Evolutionary conservation across 768 basidiomycete species (phyloP).

Genomic region (Panaeolus papilionaceus): DNA sequence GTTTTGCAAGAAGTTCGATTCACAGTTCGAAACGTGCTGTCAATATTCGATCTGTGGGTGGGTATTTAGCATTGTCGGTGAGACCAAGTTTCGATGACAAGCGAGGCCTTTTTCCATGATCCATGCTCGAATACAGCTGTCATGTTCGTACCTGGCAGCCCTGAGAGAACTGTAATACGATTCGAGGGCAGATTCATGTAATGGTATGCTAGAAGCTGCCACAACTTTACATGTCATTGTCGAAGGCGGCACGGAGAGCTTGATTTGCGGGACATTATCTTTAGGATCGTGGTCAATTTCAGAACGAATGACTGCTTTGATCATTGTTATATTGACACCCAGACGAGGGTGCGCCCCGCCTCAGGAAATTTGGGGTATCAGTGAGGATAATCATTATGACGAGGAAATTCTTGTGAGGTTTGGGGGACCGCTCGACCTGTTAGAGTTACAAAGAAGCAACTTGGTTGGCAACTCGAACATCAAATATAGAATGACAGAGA

Average conservation of each 20-base stretch:
- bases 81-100: neutral
- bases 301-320: neutral
- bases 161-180: neutral
- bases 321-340: neutral
- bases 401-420: neutral
- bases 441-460: neutral
- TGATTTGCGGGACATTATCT: slow-evolving; percentile 11
- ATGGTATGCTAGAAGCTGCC: slow-evolving; percentile 2
- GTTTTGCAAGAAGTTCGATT: slow-evolving; percentile 38
- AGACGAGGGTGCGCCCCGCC: neutral
- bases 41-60: neutral
- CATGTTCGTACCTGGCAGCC: slow-evolving; percentile 8
- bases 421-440: neutral
- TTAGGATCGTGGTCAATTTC: neutral
- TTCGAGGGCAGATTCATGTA: neutral
- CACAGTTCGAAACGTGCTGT: neutral
- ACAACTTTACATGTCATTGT: neutral
- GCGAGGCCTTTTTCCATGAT: neutral
- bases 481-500: neutral
- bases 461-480: neutral
- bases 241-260: neutral
- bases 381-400: neutral
- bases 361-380: neutral
- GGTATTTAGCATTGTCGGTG: neutral
- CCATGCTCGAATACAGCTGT: slow-evolving; percentile 2